Conservation (phyloP, 768 basidiomycete species). For the Suillus lakei region DNA sequence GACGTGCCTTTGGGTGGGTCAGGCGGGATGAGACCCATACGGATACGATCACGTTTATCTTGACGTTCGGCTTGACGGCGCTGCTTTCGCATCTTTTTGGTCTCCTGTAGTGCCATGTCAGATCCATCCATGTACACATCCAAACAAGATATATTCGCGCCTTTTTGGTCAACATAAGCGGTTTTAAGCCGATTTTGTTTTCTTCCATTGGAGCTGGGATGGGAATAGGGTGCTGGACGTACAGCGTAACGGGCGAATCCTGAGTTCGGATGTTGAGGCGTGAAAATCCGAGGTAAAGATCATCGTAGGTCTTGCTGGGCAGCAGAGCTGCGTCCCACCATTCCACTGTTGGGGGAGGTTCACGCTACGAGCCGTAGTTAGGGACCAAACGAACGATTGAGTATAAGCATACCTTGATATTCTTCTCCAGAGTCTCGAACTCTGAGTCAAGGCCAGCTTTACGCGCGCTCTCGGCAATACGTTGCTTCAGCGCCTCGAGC, state of each 20-base stretch:
- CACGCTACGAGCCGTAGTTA: conserved; percentile 53
- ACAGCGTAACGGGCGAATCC: conserved; percentile 82
- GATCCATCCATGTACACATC: conserved; percentile 20
- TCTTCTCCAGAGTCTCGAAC: conserved; percentile 88
- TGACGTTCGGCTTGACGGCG: conserved; percentile 86
- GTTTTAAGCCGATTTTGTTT: conserved; percentile 76
- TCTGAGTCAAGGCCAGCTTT: conserved; percentile 97
- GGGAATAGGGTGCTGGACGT: conserved; percentile 96
- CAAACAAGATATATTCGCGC: conserved; percentile 24
- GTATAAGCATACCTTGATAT: conserved; percentile 66
- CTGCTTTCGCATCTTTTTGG: conserved; percentile 97
- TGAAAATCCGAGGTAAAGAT: conserved; percentile 61
- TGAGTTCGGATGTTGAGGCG: conserved; percentile 64
- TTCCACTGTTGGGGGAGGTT: conserved; percentile 87
- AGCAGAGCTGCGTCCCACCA: conserved; percentile 97
- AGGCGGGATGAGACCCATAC: conserved; percentile 95
- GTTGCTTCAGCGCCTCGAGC: conserved; percentile 88
- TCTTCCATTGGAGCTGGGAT: conserved; percentile 92
- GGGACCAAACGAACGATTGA: neutral
- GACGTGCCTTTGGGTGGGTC: conserved; percentile 89
- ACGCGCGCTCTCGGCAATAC: conserved; percentile 90
- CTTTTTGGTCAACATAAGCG: conserved; percentile 93
- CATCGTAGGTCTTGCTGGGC: conserved; percentile 80
- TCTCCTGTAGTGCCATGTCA: conserved; percentile 55
- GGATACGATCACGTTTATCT: conserved; percentile 92